Conservation (phyloP, 139 green algal genomes). For the Trebouxia sp. region DNA sequence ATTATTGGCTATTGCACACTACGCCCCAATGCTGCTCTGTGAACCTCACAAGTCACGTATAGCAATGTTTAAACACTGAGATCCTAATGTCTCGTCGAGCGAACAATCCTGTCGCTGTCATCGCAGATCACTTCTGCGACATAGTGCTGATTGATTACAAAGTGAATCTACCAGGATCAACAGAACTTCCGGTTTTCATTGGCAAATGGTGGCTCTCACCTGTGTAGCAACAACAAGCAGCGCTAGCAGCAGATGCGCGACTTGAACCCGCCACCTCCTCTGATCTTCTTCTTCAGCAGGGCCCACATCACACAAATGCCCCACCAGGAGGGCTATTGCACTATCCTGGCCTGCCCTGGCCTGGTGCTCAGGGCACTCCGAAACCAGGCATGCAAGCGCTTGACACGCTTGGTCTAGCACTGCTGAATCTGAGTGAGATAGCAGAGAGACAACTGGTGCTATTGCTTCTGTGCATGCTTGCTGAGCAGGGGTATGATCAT, state of each 20-base stretch:
- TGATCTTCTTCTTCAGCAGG: neutral
- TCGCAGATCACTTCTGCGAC: too few relatives aligned
- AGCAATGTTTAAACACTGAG: too few relatives aligned
- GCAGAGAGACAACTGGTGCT: neutral
- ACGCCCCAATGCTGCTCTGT: too few relatives aligned
- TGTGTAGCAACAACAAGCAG: neutral
- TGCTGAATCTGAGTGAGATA: neutral
- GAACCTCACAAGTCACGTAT: too few relatives aligned
- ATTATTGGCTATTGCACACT: too few relatives aligned
- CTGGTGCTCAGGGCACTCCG: neutral
- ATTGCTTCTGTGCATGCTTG: neutral
- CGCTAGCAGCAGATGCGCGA: constrained; percentile 1
- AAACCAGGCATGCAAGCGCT: neutral
- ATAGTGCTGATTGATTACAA: too few relatives aligned
- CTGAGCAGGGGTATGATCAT: neutral
- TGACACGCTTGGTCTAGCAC: neutral
- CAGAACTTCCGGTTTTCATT: too few relatives aligned
- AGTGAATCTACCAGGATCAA: too few relatives aligned
- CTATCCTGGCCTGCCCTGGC: neutral
- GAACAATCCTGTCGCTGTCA: too few relatives aligned
- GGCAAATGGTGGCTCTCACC: neutral
- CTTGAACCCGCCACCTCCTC: neutral
- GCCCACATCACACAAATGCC: neutral
- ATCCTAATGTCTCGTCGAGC: too few relatives aligned
- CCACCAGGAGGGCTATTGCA: neutral